Percentiles rank a stretch among this genome's conserved stretches.
Evolutionary conservation across 306 rosid species (phyloP).

Genomic region (Lathyrus sativus): DNA sequence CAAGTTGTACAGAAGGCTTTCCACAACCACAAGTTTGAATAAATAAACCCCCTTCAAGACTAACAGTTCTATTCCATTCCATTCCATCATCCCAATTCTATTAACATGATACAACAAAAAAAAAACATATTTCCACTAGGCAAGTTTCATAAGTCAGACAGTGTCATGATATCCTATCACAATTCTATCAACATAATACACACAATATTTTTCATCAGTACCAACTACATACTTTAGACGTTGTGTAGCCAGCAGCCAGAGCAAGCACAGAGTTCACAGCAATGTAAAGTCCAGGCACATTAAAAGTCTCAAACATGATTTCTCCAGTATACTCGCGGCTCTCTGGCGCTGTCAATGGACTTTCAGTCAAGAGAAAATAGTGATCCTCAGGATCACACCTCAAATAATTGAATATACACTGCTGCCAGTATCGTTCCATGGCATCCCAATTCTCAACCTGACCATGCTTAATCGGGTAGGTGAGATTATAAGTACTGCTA

Average conservation of each 20-base stretch:
- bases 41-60: constrained; percentile 27
- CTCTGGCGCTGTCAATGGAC: constrained; percentile 97
- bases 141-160: neutral
- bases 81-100: constrained; percentile 37
- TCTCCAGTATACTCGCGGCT: constrained; percentile 96
- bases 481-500: constrained; percentile 79
- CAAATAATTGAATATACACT: constrained; percentile 85
- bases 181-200: constrained; percentile 17
- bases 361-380: constrained; percentile 90
- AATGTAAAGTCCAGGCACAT: constrained; percentile 96
- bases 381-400: constrained; percentile 99
- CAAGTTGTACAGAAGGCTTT: neutral
- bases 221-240: constrained; percentile 91
- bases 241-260: constrained; percentile 98
- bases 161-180: constrained; percentile 5
- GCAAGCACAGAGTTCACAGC: constrained; percentile 98
- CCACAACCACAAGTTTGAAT: constrained; percentile 7
- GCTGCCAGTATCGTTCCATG: constrained; percentile 99
- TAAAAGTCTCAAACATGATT: constrained; percentile 98
- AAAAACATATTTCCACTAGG: neutral
- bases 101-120: neutral
- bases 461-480: constrained; percentile 80
- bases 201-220: constrained; percentile 4
- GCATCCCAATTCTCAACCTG: constrained; percentile 98
- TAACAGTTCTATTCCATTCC: constrained; percentile 35